Percentiles rank a stretch among this genome's conserved stretches.
Evolutionary conservation across 805 yeast genomes (phyloP).

Genomic region (Ogataea nitratoaversa): DNA sequence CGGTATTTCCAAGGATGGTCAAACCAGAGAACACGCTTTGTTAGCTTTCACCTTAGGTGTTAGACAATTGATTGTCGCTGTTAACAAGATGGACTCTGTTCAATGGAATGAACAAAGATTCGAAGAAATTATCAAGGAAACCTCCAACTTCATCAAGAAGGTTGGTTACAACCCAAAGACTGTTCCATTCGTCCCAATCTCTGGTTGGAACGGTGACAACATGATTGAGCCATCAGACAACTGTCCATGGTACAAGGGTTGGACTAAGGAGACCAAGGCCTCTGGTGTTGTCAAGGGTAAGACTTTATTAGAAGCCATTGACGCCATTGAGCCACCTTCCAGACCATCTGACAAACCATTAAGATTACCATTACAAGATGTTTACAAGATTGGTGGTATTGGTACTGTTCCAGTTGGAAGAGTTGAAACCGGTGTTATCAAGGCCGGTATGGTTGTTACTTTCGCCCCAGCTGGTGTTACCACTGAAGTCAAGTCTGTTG

Average conservation of each 20-base stretch:
- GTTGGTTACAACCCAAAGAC: too few species aligned
- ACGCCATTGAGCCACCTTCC: conserved; percentile 72
- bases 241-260: conserved; percentile 35
- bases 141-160: conserved; percentile 47
- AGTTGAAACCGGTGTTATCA: conserved; percentile 89
- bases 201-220: conserved; percentile 66
- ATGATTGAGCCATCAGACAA: conserved; percentile 39
- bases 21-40: conserved; percentile 73
- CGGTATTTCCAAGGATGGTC: conserved; percentile 65
- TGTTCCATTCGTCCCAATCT: conserved; percentile 69
- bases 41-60: conserved; percentile 66
- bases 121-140: conserved; percentile 43
- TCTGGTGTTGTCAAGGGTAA: conserved; percentile 22
- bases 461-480: conserved; percentile 90
- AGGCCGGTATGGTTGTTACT: conserved; percentile 86
- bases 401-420: conserved; percentile 93
- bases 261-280: conserved; percentile 33
- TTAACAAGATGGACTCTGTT: conserved; percentile 68
- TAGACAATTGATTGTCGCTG: conserved; percentile 52
- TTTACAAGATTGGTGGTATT: conserved; percentile 90
- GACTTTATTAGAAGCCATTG: conserved; percentile 75
- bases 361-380: conserved; percentile 87
- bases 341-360: conserved; percentile 86
- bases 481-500: conserved; percentile 87
- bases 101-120: conserved; percentile 54